Evolutionary conservation across 31 red algal genomes (phyloP).

Genomic region (Pterothamnion heteromorphum): DNA sequence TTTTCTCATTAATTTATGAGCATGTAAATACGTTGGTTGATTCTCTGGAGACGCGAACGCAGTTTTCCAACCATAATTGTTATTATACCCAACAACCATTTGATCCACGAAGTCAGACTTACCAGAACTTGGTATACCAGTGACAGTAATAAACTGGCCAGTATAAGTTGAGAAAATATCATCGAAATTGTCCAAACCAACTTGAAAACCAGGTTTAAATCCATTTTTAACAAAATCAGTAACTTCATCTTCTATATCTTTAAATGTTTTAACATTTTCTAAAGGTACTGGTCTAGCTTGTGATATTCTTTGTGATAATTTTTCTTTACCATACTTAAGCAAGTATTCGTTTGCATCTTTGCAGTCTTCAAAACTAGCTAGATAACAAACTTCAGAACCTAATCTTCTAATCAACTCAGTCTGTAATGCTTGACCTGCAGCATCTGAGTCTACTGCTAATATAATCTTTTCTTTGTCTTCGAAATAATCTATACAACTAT

Average conservation of each 20-base stretch:
- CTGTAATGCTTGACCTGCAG: background rate
- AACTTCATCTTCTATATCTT: no score
- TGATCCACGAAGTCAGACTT: background rate
- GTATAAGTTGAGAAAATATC: background rate
- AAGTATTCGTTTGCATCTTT: slow-evolving; percentile 29
- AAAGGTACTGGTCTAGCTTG: no score
- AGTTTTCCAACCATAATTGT: background rate
- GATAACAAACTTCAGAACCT: background rate
- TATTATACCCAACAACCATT: background rate
- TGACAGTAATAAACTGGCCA: background rate
- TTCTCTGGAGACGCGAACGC: background rate
- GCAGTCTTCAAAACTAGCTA: background rate
- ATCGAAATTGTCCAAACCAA: background rate
- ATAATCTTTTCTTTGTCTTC: background rate
- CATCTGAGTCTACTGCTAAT: slow-evolving; percentile 18
- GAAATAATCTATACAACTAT: background rate
- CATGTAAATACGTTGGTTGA: background rate
- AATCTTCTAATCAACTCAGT: background rate
- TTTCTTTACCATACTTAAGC: background rate
- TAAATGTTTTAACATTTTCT: no score
- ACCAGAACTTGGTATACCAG: background rate
- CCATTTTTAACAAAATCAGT: no score
- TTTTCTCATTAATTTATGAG: background rate
- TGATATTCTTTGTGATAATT: background rate
- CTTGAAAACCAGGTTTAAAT: no score